Conservation (phyloP, 129 eudicot genomes). For the Cynara cardunculus region DNA sequence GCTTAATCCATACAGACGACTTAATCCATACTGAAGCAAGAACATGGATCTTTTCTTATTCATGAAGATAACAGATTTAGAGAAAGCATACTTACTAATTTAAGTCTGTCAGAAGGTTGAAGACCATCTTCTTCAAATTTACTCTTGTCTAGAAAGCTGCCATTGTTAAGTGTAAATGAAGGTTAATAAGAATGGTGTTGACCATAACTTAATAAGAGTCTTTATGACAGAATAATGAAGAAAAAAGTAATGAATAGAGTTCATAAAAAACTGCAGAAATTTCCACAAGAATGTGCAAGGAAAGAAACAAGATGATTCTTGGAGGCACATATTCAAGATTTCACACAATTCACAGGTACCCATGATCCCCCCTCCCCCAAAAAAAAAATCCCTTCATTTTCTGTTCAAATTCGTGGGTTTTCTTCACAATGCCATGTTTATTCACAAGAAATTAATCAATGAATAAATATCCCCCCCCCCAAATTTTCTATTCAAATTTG, state of each 20-base stretch:
- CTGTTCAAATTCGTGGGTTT: background rate
- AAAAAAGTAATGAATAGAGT: background rate
- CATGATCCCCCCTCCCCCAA: background rate
- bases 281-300: background rate
- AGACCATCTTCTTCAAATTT: conserved; percentile 34
- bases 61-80: background rate
- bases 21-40: background rate
- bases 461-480: background rate
- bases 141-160: conserved; percentile 63
- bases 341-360: background rate
- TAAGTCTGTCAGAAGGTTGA: conserved; percentile 31
- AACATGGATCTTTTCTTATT: conserved; percentile 10
- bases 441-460: too few species aligned
- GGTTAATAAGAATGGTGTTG: background rate
- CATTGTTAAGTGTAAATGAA: conserved; percentile 25
- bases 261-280: background rate
- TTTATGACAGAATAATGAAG: conserved; percentile 1
- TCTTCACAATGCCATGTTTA: background rate
- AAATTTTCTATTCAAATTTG: background rate
- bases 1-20: background rate
- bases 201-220: background rate
- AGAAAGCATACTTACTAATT: conserved; percentile 50
- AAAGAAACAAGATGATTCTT: background rate
- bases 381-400: background rate
- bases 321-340: conserved; percentile 17